phyloP scores from a whole-genome alignment of 1,284 basidiomycete genomes.

The Apiotrichum veenhuisii region DNA sequence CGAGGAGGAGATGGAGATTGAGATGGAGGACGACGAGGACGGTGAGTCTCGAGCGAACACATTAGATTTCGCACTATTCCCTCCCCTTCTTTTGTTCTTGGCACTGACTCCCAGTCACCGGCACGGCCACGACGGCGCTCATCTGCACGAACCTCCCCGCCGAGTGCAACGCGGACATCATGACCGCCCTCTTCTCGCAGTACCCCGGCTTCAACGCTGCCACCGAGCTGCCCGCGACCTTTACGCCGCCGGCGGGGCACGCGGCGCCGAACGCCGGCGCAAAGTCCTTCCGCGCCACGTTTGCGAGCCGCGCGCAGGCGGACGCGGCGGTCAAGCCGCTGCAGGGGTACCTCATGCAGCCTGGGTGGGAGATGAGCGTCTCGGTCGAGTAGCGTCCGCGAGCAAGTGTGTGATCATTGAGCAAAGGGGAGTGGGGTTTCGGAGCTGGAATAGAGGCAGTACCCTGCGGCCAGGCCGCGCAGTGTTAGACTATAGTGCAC shows the following conservation, averaged over 20 bases:
- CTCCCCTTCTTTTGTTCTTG: not conserved
- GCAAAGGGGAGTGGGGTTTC: no score
- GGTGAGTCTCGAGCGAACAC: conserved; percentile 21
- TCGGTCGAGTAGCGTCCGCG: conserved; percentile 20
- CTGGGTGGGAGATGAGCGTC: conserved; percentile 45
- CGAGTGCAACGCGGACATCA: conserved; percentile 37
- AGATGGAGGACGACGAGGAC: conserved; percentile 47
- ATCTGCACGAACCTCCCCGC: conserved; percentile 43
- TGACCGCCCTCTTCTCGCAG: conserved; percentile 35
- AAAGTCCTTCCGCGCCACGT: conserved; percentile 33
- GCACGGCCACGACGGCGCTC: conserved; percentile 3
- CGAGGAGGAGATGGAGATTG: conserved; percentile 48
- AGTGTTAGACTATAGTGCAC: not conserved
- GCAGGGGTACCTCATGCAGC: conserved; percentile 43
- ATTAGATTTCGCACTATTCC: not conserved
- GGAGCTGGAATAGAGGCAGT: no score
- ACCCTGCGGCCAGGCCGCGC: no score
- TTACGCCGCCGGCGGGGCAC: conserved; percentile 30
- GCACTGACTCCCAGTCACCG: not conserved
- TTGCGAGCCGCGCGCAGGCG: conserved; percentile 28
- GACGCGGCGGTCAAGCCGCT: conserved; percentile 26
- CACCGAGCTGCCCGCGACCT: conserved; percentile 20
- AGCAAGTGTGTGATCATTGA: no score
- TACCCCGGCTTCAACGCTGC: conserved; percentile 33
- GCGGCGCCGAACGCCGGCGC: conserved; percentile 34